Conservation (phyloP, 306 rosid species). For the Gynostemma pentaphyllum region DNA sequence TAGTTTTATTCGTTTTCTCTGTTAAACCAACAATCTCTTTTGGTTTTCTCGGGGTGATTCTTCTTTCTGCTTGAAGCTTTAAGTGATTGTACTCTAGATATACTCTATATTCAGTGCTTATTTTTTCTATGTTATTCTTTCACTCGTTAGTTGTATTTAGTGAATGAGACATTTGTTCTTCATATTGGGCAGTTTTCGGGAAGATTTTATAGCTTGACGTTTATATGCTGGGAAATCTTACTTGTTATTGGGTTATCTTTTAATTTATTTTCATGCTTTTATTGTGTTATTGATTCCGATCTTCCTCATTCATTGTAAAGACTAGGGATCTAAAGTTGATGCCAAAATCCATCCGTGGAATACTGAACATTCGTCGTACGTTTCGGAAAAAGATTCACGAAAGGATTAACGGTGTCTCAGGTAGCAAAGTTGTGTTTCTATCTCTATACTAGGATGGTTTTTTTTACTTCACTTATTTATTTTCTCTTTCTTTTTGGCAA, state of each 20-base stretch:
- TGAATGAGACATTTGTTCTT: background rate
- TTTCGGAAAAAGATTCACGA: conserved; percentile 75
- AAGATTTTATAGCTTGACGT: background rate
- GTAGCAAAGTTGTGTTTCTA: conserved; percentile 29
- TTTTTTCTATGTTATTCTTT: background rate
- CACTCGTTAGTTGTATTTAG: background rate
- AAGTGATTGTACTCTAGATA: background rate
- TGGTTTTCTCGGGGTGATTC: background rate
- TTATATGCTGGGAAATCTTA: background rate
- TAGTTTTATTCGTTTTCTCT: too few relatives aligned
- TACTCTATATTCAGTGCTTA: background rate
- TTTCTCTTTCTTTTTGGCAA: background rate
- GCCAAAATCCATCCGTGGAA: conserved; percentile 53
- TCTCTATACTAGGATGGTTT: background rate
- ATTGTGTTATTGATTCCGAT: background rate
- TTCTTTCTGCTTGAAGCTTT: background rate
- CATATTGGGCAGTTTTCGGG: background rate
- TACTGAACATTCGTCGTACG: conserved; percentile 44
- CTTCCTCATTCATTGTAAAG: conserved; percentile 25
- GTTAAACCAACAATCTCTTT: background rate
- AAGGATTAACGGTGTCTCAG: conserved; percentile 70
- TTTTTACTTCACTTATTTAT: too few relatives aligned
- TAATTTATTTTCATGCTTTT: background rate
- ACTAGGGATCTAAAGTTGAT: conserved; percentile 75
- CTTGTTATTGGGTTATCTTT: background rate